Evolutionary conservation across 1,284 basidiomycete genomes (phyloP), one percentile per base, ranked within the genome.

Genomic region (Trichosporon sp.): DNA sequence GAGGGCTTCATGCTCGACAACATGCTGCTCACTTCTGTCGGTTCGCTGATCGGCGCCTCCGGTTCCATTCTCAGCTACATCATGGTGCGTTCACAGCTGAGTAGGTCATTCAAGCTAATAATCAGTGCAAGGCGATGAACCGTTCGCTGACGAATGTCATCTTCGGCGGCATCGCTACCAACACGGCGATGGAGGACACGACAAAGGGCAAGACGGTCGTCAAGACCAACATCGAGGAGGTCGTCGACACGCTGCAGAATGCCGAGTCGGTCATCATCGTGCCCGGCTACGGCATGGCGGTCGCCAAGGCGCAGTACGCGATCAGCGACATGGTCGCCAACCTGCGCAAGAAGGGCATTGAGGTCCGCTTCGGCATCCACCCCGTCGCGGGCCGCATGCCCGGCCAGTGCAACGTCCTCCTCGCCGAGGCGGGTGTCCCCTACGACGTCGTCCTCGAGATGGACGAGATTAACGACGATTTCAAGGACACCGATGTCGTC

Each of bases 401-500:
- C 0, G 79, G 78, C 15, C 90, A 93, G 83, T 92, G 92, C 79
- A 93, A 93, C 77, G 91, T 93, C 32, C 86, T 93, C 62, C 85
- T 93, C 5, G 92, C 92, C 7, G 92, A 93, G 78, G 92, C 92
- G 3, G 90, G 91, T 15, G 92, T 93, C 8, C 92, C 92, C 0
- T 93, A 93, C 75, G 92, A 93, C 77, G 91, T 93, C 72, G 91
- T 93, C 32, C 85, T 91, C 67, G 92, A 93, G 83, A 93, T 93
- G 92, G 92, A 93, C 74, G 92, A 93, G 82, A 93, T 93, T 83
- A 92, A 93, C 77, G 91, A 93, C 65, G 92, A 93, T 79, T 93
- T 93, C 81, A 85, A 85, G 67, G 90, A 91, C 35, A 93, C 92
- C 0, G 92, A 93, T 78, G 87, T 93, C 11, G 91, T 90, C 12